Evolutionary conservation across 768 basidiomycete species (phyloP).

Genomic region (Gloeostereum incarnatum): DNA sequence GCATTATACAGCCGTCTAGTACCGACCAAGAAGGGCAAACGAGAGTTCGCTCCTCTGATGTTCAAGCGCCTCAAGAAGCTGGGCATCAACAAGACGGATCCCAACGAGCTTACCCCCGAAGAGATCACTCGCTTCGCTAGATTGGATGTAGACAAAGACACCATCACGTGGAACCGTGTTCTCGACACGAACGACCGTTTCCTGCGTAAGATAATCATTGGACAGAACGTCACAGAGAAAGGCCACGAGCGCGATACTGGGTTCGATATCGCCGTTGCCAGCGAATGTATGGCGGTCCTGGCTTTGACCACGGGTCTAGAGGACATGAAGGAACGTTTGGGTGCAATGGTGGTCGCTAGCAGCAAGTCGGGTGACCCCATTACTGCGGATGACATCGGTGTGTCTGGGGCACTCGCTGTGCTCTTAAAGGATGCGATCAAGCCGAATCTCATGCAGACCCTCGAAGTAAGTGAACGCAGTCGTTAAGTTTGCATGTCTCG

Average conservation of each 20-base stretch:
- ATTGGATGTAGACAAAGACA: slow-evolving; percentile 82
- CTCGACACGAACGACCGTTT: slow-evolving; percentile 96
- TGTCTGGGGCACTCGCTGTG: slow-evolving; percentile 90
- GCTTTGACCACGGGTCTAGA: slow-evolving; percentile 80
- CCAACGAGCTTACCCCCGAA: slow-evolving; percentile 85
- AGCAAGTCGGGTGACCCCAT: slow-evolving; percentile 86
- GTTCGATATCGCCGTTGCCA: slow-evolving; percentile 96
- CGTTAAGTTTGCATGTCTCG: not conserved
- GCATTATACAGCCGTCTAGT: slow-evolving; percentile 88
- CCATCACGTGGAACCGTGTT: slow-evolving; percentile 98
- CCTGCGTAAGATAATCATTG: slow-evolving; percentile 88
- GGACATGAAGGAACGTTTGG: slow-evolving; percentile 89
- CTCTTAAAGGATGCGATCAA: slow-evolving; percentile 99
- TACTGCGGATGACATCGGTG: slow-evolving; percentile 95
- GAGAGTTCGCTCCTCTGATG: slow-evolving; percentile 95
- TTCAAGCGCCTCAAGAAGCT: slow-evolving; percentile 91
- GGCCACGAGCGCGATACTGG: slow-evolving; percentile 85
- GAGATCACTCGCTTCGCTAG: slow-evolving; percentile 87
- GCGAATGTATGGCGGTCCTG: slow-evolving; percentile 97
- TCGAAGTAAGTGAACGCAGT: slow-evolving; percentile 45
- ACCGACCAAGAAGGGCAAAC: slow-evolving; percentile 87
- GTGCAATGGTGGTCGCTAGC: slow-evolving; percentile 95
- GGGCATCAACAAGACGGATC: slow-evolving; percentile 90
- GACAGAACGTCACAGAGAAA: slow-evolving; percentile 84
- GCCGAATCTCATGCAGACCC: slow-evolving; percentile 97